A percentile compares a stretch with the other conserved stretches of the same genome.
Evolutionary conservation across 208 protist genomes (phyloP).

Genomic region (Wallacemonas sp.): DNA sequence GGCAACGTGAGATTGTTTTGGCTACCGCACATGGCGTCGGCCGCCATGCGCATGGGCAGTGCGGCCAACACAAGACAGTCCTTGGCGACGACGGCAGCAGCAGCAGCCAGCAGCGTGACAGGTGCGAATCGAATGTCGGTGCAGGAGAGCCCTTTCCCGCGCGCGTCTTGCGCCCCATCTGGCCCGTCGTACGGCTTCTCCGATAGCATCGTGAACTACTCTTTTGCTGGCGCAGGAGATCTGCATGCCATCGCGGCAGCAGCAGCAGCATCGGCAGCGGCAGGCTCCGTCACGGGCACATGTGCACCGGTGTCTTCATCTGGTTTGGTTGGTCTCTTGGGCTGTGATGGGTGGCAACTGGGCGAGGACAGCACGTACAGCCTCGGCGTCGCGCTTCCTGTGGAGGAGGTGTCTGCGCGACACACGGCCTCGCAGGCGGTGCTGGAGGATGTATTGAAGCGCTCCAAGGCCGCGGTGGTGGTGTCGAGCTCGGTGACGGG

Average conservation of each 20-base stretch:
- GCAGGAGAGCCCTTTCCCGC: too few species aligned
- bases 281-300: not conserved
- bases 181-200: too few species aligned
- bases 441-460: not conserved
- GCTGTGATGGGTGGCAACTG: slow-evolving; percentile 40
- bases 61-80: too few species aligned
- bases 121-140: too few species aligned
- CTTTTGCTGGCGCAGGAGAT: too few species aligned
- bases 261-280: not conserved
- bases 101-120: too few species aligned
- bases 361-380: slow-evolving; percentile 27
- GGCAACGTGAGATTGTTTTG: slow-evolving; percentile 69
- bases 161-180: too few species aligned
- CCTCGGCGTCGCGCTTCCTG: slow-evolving; percentile 7
- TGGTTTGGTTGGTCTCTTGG: slow-evolving; percentile 37
- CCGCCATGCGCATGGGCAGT: not conserved
- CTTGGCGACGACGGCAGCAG: too few species aligned
- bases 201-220: too few species aligned
- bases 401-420: slow-evolving; percentile 3
- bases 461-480: not conserved
- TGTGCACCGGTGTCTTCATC: not conserved
- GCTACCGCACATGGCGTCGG: slow-evolving; percentile 8
- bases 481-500: not conserved
- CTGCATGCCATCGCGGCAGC: slow-evolving; percentile 1
- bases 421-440: slow-evolving; percentile 3